Percentiles rank a stretch among this genome's conserved stretches.
Conservation (phyloP, 805 yeast species). For the Jamesozyma gamospora region DNA sequence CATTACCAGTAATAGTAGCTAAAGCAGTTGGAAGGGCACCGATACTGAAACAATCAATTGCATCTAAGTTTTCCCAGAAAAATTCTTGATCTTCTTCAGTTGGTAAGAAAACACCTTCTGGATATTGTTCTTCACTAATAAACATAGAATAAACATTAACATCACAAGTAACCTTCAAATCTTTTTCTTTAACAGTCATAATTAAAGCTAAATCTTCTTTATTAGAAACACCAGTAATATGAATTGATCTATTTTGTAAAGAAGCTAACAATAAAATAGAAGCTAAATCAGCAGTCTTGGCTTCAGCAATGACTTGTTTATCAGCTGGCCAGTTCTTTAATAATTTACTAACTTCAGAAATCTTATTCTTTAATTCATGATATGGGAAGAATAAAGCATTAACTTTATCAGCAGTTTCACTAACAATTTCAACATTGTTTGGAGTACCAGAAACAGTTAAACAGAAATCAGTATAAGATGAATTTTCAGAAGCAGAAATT, state of each 20-base stretch:
- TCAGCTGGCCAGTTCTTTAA: slow-evolving; percentile 73
- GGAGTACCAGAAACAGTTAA: slow-evolving; percentile 77
- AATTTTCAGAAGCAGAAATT: slow-evolving; percentile 37
- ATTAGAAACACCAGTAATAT: slow-evolving; percentile 76
- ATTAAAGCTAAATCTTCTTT: slow-evolving; percentile 77
- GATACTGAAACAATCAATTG: slow-evolving; percentile 78
- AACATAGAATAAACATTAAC: slow-evolving; percentile 74
- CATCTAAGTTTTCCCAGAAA: slow-evolving; percentile 64
- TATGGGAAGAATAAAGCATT: slow-evolving; percentile 78
- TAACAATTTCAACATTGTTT: slow-evolving; percentile 50
- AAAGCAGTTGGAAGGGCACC: slow-evolving; percentile 70
- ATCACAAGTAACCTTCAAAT: slow-evolving; percentile 79
- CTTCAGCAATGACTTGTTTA: slow-evolving; percentile 87
- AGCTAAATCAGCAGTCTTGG: slow-evolving; percentile 86
- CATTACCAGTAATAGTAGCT: slow-evolving; percentile 53
- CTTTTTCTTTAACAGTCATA: slow-evolving; percentile 74
- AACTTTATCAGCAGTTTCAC: slow-evolving; percentile 53
- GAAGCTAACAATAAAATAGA: slow-evolving; percentile 83
- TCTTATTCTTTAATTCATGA: slow-evolving; percentile 58
- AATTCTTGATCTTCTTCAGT: slow-evolving; percentile 70
- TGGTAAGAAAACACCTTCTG: slow-evolving; percentile 66
- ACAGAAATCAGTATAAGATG: slow-evolving; percentile 73
- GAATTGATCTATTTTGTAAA: slow-evolving; percentile 73
- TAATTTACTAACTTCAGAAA: slow-evolving; percentile 70
- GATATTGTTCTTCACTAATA: slow-evolving; percentile 60